Base-by-base conservation (phyloP, 768 basidiomycete species). In the Mycena indigotica region DNA sequence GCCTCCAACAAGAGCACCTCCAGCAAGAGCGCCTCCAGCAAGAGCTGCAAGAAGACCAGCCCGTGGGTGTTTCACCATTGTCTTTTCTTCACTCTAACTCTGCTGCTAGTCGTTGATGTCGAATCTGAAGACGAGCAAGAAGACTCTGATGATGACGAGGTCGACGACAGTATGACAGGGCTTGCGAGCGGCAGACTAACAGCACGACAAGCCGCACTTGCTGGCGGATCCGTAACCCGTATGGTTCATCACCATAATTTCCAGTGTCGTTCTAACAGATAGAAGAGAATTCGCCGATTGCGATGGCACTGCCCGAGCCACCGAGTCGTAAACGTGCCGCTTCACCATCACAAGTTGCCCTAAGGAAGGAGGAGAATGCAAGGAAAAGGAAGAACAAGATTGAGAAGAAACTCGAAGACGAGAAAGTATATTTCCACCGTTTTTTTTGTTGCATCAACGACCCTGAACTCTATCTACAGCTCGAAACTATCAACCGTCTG, bases 401-500 rank as follows among this genome's bases (percentile, higher is more conserved):
- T 0, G 83, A 84, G 69, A 83, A 84, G 68, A 84, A 83, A 66
- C 73, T 84, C 10, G 82, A 84, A 58, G 83, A 84, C 53, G 84
- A 84, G 66, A 83, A 83, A 76, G 84, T 81, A 39, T 39, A 67
- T 63, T 15, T 5, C 13, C 23, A 5, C 23, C 51, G 17, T n/a
- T 23, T 0, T 41, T 13, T 12, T 44, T 10, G 15, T n/a, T 44
- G 15, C 16, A 32, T 17, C 35, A 2, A 4, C 17, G 10, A 4
- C 13, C 16, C 13, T 4, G 1, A 5, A 21, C 3, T 12, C 40
- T 23, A 53, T 10, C 41, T 44, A 21, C 60, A 84, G 82, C 79
- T 78, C 45, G 84, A 86, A 56, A 86, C 85, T 0, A 85, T 86
- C 68, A 84, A 85, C 56, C 81, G 84, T 25, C 71, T 86, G 13